Evolutionary conservation across 2,329 filamentous ascomycete genomes (phyloP), one percentile per base, ranked within the genome.

Genomic region (Alternaria novae-zelandiae): DNA sequence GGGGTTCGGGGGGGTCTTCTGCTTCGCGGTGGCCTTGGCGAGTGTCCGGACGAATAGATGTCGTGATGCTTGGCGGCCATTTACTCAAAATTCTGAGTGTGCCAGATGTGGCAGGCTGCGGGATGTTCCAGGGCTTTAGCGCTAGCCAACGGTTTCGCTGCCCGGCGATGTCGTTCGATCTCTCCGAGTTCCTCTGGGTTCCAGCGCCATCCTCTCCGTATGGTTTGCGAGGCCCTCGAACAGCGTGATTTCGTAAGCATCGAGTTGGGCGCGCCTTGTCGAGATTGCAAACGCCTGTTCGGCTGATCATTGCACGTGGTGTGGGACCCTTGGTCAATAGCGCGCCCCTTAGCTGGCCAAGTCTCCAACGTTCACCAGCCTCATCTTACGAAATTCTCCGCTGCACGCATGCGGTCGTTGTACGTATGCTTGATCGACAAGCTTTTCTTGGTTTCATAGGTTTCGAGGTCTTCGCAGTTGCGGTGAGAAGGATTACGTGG

Each of bases 281-380:
- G 13, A 41, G 13, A 25, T 28, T 36, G 55, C 46, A 51, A 57
- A 58, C 55, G 30, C 45, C 45, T 58, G 55, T 58, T 58, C 46
- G 55, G n/a, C 45, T 17, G 55, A 43, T 55, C 23, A 20, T 26
- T 28, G 11, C 25, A 30, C 54, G 25, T 47, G 54, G 12, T n/a
- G 41, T 28, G 41, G 41, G 4, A 12, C 25, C 23, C 49, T 23
- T 51, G 49, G 5, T 51, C 28, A 36, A 36, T 51, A 51, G 49
- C 49, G 49, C 17, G 49, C 28, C 49, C 47, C 49, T 51, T 23
- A 36, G 30, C 49, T 41, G 3, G 49, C 49, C 28, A 53, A 53
- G 49, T 23, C 13, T 36, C 7, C 49, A 53, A 53, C 49, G 20
- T 36, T 45, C 53, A 30, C 53, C 53, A 28, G 25, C 54, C 54